These are phyloP conservation scores for Monosporascus sp. DNA, from an alignment of 2,329 filamentous ascomycete species.

Conservation along the genomic window DNA sequence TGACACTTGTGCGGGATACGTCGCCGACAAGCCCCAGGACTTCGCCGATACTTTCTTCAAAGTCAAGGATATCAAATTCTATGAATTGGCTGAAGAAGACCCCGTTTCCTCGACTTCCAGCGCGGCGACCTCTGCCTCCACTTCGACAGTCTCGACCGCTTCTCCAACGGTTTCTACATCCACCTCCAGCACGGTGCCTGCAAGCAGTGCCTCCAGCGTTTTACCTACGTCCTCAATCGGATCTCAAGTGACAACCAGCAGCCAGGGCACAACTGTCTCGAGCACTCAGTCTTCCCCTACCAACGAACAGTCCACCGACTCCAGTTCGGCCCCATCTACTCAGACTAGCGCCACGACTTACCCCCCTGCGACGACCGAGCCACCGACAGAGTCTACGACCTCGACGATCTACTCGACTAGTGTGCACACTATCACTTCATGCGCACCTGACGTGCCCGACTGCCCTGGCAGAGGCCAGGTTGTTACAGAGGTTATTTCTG, in stretches of 20 bases:
- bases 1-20: slow-evolving; percentile 12
- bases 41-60: slow-evolving; percentile 16
- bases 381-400: slow-evolving; percentile 18
- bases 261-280: not conserved
- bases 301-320: not conserved
- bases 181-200: not conserved
- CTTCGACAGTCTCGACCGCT: slow-evolving; percentile 1
- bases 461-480: slow-evolving; percentile 15
- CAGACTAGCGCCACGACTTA: not conserved
- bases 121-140: slow-evolving; percentile 1
- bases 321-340: not conserved
- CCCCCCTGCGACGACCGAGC: not conserved
- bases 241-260: slow-evolving; percentile 1
- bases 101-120: not conserved
- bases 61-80: slow-evolving; percentile 14
- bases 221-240: not conserved
- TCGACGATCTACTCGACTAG: slow-evolving; percentile 27
- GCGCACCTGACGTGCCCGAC: slow-evolving; percentile 10
- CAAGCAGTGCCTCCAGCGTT: slow-evolving; percentile 1
- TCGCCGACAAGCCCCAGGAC: slow-evolving; percentile 10
- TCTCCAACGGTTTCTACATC: not conserved
- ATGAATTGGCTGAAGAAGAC: slow-evolving; percentile 3
- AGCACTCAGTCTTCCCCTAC: not conserved
- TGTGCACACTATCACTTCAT: slow-evolving; percentile 16
- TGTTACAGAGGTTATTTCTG: slow-evolving; percentile 17